Evolutionary conservation across 495 filamentous ascomycete genomes (phyloP), one percentile per base, ranked within the genome.

Genomic region (Tuber magnatum): DNA sequence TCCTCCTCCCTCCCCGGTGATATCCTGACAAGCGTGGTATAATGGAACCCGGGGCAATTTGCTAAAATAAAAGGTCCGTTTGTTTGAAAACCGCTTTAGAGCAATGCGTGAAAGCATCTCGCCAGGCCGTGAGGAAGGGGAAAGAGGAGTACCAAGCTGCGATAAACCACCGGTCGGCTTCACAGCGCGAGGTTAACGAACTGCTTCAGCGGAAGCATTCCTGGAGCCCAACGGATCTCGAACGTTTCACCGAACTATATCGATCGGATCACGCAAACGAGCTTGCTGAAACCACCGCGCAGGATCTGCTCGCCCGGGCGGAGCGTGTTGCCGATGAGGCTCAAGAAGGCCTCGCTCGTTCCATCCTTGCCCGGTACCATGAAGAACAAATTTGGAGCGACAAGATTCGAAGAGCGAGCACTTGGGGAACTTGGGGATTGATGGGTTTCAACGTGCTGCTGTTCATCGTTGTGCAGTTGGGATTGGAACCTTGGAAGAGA

Each of bases 381-480:
- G 95, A 99, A 84, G 95, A 99, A 84, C 95, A 99, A 86, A 97
- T 99, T 69, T 99, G 95, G 95, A 94, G 92, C 80, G 95, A 99
- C 81, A 95, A 97, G 82, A 99, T 99, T 82, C 88, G 95, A 65
- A 86, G 95, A 75, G 97, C 97, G 88, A 93, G 90, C 79, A 98
- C 95, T 8, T 99, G 95, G 95, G 94, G 95, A 38, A 99, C 95
- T 3, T 97, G 96, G 91, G 95, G 95, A 0, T 84, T 99, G 78
- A 98, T 99, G 95, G 94, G 95, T 10, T 88, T 98, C 68, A 99
- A 99, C 80, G 91, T 98, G 4, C 83, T 98, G 56, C 83, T 99
- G 56, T 94, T 99, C 83, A 83, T 99, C 68, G 87, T 94, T 69
- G 90, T 97, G 81, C 92, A 98, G 85, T 90, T 97, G 80, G 90